Evolutionary conservation across 2,329 filamentous ascomycete genomes (phyloP).

Genomic region (Sporothrix euskadiensis): DNA sequence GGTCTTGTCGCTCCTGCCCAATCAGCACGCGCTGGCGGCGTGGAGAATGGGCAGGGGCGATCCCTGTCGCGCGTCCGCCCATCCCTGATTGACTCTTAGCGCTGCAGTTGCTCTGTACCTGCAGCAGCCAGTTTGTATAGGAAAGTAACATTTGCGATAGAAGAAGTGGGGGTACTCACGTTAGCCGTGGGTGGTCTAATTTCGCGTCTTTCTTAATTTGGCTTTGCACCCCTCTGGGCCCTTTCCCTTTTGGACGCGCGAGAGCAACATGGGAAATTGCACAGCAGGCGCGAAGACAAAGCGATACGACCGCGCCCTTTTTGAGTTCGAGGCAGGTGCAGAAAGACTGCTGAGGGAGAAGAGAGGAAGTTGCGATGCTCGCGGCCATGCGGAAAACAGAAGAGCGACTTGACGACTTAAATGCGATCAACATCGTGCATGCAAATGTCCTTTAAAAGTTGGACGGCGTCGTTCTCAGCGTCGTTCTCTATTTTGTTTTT

Average conservation of each 20-base stretch:
- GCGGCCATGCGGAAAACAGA: slow-evolving; percentile 9
- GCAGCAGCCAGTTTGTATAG: neutral
- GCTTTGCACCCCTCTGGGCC: neutral
- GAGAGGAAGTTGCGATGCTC: slow-evolving; percentile 4
- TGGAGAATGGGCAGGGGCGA: slow-evolving; percentile 14
- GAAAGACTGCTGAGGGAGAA: neutral
- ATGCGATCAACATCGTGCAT: slow-evolving; percentile 19
- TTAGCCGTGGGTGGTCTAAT: slow-evolving; percentile 1
- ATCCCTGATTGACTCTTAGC: neutral
- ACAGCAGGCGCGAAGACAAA: neutral
- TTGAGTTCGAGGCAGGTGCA: neutral
- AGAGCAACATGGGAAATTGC: slow-evolving; percentile 24
- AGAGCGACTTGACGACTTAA: slow-evolving; percentile 5
- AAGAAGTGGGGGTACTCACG: neutral
- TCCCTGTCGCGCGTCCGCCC: slow-evolving; percentile 10
- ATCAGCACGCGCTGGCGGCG: slow-evolving; percentile 17
- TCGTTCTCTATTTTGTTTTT: neutral
- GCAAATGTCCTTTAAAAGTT: neutral
- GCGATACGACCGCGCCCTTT: neutral
- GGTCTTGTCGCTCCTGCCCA: slow-evolving; percentile 7
- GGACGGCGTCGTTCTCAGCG: neutral
- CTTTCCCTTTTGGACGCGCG: slow-evolving; percentile 13
- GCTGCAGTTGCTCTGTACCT: neutral
- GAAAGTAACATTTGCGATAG: neutral
- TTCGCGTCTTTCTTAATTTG: slow-evolving; percentile 22